Percentiles rank a stretch among this genome's conserved stretches.
These are phyloP conservation scores for Fusarium hainanense DNA, from an alignment of 2,329 filamentous ascomycete genomes.

Conservation along the genomic window DNA sequence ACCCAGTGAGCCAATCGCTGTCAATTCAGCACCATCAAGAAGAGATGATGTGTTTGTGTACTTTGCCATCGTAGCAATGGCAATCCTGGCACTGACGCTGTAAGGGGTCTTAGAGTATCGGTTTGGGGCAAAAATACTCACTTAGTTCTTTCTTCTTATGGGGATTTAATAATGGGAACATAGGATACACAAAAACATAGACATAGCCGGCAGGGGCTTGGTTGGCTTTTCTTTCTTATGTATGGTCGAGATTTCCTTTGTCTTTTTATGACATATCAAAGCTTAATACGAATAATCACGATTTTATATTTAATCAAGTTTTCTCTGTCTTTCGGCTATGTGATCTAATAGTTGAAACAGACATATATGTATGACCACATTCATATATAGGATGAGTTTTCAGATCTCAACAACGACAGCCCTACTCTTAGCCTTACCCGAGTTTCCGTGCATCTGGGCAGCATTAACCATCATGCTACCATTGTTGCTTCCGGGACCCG, in stretches of 20 bases:
- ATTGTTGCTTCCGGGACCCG: conserved; percentile 61
- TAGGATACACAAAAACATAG: conserved; percentile 6
- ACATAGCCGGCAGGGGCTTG: background rate
- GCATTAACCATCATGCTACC: conserved; percentile 68
- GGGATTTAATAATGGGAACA: conserved; percentile 5
- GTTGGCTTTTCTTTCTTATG: conserved; percentile 14
- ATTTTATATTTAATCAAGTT: background rate
- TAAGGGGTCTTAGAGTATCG: background rate
- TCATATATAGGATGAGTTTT: background rate
- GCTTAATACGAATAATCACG: conserved; percentile 18
- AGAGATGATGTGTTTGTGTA: conserved; percentile 19
- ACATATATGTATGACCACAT: background rate
- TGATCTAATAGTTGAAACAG: background rate
- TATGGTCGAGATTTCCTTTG: conserved; percentile 23
- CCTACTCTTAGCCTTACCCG: conserved; percentile 59
- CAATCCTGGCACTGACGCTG: conserved; percentile 21
- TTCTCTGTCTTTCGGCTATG: background rate
- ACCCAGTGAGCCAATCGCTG: conserved; percentile 4
- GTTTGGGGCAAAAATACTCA: background rate
- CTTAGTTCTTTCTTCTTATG: background rate
- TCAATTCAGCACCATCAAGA: conserved; percentile 21
- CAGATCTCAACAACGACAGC: conserved; percentile 53
- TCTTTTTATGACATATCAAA: conserved; percentile 16
- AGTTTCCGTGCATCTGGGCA: conserved; percentile 65
- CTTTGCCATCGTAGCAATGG: conserved; percentile 24